Base-by-base conservation (phyloP, 2,329 filamentous ascomycete genomes). In the Epichloe bromicola region DNA sequence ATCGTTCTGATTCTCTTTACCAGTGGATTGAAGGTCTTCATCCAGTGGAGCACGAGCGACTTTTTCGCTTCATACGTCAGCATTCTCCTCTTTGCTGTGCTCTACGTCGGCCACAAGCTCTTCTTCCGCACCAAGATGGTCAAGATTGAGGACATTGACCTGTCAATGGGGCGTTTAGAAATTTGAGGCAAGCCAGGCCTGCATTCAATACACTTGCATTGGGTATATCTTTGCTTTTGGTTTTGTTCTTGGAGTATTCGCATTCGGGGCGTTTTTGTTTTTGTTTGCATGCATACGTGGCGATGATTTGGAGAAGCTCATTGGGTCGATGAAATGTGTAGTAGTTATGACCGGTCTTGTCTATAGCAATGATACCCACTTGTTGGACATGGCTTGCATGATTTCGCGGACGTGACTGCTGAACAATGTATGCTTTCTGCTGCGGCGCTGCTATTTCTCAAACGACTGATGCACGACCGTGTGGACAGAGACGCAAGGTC, bases 11-110 rank as follows among this genome's bases (percentile, higher is more conserved):
- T 87, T 54, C 73, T 81, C 48, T 53, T 86, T 20, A 86, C 83
- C 0, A 82, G 82, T 60, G 84, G 83, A 3, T 87, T 86, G 65
- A 80, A 79, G 10, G 74, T 76, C 5, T 86, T 85, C 61, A 80
- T 86, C 40, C 57, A 73, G 7, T 86, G 83, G 78, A 71, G 67
- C 58, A 75, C 74, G 5, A 71, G 71, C 49, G 67, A 73, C 43
- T 87, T 86, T 58, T 84, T 86, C 55, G 73, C 78, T 3, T 72
- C 75, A 12, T 86, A 86, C 57, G 63, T 85, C 57, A 83, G 79
- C 55, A 60, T 86, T 52, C 78, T 85, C 26, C 61, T 86, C 3
- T 86, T 85, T 58, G 59, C 75, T 3, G 72, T 77, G 3, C 63
- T 84, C 12, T 82, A 77, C 57, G 50, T 75, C 1, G 79, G 76